These are phyloP conservation scores for Warburgia ugandensis DNA, from an alignment of 164 flowering plant species.

Conservation along the genomic window DNA sequence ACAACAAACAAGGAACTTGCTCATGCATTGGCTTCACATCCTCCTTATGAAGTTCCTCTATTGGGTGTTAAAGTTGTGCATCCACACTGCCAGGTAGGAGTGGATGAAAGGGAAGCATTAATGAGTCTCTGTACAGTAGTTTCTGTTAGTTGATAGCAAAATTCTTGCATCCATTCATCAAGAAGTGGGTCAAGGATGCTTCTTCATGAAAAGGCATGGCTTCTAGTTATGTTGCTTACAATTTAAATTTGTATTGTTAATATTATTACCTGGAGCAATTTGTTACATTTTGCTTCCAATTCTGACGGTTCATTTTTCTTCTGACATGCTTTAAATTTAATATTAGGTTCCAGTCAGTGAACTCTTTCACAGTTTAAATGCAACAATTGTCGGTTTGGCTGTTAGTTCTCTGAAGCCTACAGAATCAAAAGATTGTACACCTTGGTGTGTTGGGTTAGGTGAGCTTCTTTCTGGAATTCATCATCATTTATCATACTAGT, in stretches of 20 bases:
- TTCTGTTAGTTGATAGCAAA: too few species aligned
- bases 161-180: slow-evolving; percentile 1
- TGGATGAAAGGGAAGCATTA: too few species aligned
- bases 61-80: slow-evolving; percentile 60
- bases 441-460: slow-evolving; percentile 86
- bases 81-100: slow-evolving; percentile 72
- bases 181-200: too few species aligned
- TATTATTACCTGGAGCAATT: too few species aligned
- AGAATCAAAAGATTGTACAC: slow-evolving; percentile 27
- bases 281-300: too few species aligned
- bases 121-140: too few species aligned
- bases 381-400: slow-evolving; percentile 81
- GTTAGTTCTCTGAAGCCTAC: slow-evolving; percentile 37
- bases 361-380: slow-evolving; percentile 72
- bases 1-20: slow-evolving; percentile 74
- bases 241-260: too few species aligned
- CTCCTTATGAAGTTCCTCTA: slow-evolving; percentile 79
- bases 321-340: slow-evolving; percentile 2
- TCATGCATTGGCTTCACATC: slow-evolving; percentile 66
- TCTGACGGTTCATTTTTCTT: background rate
- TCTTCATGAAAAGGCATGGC: too few species aligned
- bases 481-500: too few species aligned
- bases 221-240: too few species aligned
- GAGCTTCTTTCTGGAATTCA: too few species aligned
- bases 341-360: slow-evolving; percentile 64